Evolutionary conservation across 306 rosid species (phyloP).

Genomic region (Cucumis cinereus): DNA sequence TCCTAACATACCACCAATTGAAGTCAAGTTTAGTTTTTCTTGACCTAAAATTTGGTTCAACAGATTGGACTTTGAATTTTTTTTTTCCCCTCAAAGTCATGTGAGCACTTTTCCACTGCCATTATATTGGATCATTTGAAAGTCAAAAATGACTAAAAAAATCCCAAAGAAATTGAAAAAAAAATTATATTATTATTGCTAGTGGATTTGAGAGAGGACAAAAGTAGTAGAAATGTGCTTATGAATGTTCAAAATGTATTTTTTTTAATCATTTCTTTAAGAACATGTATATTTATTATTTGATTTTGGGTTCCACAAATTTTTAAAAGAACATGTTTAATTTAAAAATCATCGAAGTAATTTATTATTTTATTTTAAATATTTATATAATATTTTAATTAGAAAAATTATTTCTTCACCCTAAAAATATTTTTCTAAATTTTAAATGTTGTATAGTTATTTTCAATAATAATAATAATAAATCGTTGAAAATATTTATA

Average conservation of each 20-base stretch:
- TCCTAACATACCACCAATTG: background rate
- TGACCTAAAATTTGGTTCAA: background rate
- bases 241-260: too few species aligned
- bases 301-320: too few species aligned
- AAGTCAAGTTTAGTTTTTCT: background rate
- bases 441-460: too few species aligned
- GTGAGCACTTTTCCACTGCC: background rate
- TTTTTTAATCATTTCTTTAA: too few species aligned
- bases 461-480: too few species aligned
- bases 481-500: too few species aligned
- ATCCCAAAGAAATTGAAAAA: background rate
- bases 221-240: too few species aligned
- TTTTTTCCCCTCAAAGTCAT: background rate
- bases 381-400: background rate
- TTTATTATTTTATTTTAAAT: too few species aligned
- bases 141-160: background rate
- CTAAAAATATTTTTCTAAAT: too few species aligned
- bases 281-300: too few species aligned
- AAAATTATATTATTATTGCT: background rate
- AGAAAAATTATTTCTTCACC: background rate
- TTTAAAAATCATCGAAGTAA: too few species aligned
- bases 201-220: background rate
- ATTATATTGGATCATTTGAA: background rate
- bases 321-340: too few species aligned
- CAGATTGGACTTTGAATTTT: background rate